Base-by-base conservation (phyloP, 345 rosid species). In the Physaria fendleri region DNA sequence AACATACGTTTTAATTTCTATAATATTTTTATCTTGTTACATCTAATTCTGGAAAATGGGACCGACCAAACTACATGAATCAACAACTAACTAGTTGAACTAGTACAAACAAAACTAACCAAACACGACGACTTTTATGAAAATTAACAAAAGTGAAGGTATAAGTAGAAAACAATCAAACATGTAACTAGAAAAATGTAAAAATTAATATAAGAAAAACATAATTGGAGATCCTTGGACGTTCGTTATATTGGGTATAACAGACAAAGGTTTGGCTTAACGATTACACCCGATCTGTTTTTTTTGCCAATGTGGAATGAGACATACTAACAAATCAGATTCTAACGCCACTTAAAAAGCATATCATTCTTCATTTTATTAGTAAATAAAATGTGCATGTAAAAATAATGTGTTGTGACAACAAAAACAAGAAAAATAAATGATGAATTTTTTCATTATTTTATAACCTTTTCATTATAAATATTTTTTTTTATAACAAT, bases 161-260 rank as follows among this genome's bases (percentile, higher is more conserved):
- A 42, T n/a, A 50, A 17, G 56, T 29, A 11, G 16, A n/a, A n/a
- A 27, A 28, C 7, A 14, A 11, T 11, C 8, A n/a, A 27, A 28
- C 7, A 14, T 28, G 40, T 15, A 46, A 28, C 23, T 50, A 50
- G 11, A 11, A 20, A 20, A 20, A 40, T 62, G 6, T 21, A 29
- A 40, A 20, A 20, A 10, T 20, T 1, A 12, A 21, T 5, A 17
- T 25, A 13, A 47, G 33, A 28, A 27, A 32, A 33, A 65, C 23
- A 27, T 35, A 41, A 56, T 34, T 33, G 55, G 62, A 45, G 21
- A 45, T 18, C 24, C 23, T 65, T 12, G 32, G n/a, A 46, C 18
- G 33, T 48, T 56, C 44, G 59, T 67, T 66, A 58, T 52, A 66
- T 48, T 49, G 65, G 57, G 59, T 57, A 37, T 53, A 54, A 54